Percentiles rank a stretch among this genome's conserved stretches.
These are phyloP conservation scores for Tolypocladium nubicola DNA, from an alignment of 2,329 filamentous ascomycete species.

Conservation along the genomic window DNA sequence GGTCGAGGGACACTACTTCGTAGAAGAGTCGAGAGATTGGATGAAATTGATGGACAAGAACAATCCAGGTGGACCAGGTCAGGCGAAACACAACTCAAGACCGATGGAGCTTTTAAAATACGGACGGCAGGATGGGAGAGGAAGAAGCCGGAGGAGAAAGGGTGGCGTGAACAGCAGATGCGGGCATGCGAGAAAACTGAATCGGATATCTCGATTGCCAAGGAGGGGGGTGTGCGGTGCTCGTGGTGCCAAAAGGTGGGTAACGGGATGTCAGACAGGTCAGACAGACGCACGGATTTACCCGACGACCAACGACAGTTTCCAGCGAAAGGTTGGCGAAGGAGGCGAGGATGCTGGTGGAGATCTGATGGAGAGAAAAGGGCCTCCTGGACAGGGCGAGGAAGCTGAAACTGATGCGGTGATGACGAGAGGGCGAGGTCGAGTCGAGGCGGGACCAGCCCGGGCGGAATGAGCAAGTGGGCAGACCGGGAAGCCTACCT, in stretches of 20 bases:
- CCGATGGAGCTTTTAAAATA: background rate
- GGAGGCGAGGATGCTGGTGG: background rate
- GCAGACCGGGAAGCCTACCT: background rate
- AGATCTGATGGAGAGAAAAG: background rate
- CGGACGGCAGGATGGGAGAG: background rate
- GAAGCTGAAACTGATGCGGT: background rate
- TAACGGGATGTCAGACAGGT: background rate
- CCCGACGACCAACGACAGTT: background rate
- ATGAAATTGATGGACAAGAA: background rate
- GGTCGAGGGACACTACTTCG: too few species aligned
- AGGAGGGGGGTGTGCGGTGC: background rate
- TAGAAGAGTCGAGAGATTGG: background rate
- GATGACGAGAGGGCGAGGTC: background rate
- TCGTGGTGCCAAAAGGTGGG: background rate
- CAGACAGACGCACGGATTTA: background rate
- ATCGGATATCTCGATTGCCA: slow-evolving; percentile 5
- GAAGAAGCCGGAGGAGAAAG: background rate
- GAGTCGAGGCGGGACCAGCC: background rate
- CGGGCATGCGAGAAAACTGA: background rate
- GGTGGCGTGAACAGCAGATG: background rate
- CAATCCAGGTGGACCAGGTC: background rate
- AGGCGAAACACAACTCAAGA: background rate
- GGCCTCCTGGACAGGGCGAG: background rate
- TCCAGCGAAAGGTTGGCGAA: background rate
- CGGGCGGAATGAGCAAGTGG: background rate